These are phyloP conservation scores for Lepiota brunneoincarnata DNA, from an alignment of 768 basidiomycete species.

Conservation along the genomic window DNA sequence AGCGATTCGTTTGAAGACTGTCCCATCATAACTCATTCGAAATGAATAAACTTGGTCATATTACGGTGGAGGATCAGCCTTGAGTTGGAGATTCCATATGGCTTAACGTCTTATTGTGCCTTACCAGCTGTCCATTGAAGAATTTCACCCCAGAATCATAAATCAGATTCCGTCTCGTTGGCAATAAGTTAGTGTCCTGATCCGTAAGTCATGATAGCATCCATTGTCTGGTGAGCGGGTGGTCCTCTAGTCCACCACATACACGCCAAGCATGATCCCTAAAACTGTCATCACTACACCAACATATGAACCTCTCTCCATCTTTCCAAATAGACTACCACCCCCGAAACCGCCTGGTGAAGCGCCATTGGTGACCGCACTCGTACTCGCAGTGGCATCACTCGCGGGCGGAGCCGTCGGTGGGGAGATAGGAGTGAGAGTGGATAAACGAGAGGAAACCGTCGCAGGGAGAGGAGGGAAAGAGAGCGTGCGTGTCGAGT, in stretches of 20 bases:
- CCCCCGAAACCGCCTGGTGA: not conserved
- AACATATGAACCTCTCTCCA: not conserved
- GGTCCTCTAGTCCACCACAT: not conserved
- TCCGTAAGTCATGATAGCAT: not conserved
- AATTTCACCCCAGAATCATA: not conserved
- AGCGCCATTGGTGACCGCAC: not conserved
- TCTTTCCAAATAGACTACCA: not conserved
- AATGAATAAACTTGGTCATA: no score
- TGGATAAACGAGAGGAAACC: not conserved
- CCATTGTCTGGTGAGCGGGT: not conserved
- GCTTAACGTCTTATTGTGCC: no score
- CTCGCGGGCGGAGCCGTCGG: no score
- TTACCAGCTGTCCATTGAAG: no score
- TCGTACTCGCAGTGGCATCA: not conserved
- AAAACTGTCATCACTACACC: not conserved
- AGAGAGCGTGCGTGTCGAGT: conserved; percentile 29
- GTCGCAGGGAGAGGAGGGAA: conserved; percentile 30
- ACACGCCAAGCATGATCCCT: not conserved
- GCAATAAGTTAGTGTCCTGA: not conserved
- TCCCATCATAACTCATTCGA: no score
- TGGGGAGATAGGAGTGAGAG: no score
- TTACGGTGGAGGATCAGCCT: no score
- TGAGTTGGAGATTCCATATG: conserved; percentile 1
- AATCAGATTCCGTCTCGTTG: not conserved
- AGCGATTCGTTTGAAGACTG: no score